Conservation (phyloP, 495 filamentous ascomycete genomes). For the Penicillium salamii region DNA sequence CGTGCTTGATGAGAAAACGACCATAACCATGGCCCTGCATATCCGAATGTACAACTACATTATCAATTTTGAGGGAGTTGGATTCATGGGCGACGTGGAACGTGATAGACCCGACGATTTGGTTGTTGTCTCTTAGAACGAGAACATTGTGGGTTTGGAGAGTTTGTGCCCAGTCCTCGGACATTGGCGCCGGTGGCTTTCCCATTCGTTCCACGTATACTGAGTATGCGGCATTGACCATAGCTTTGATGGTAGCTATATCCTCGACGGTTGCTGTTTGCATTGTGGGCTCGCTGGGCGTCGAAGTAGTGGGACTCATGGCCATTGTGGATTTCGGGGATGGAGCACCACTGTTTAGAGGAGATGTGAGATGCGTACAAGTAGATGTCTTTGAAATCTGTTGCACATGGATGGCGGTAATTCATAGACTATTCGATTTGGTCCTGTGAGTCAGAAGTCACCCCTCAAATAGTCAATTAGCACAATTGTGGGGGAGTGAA, state of each 20-base stretch:
- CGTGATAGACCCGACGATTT: conserved; percentile 16
- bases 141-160: conserved; percentile 16
- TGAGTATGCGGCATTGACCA: conserved; percentile 30
- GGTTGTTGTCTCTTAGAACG: conserved; percentile 6
- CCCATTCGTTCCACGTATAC: conserved; percentile 39
- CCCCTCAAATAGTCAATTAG: not conserved
- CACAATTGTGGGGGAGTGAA: no score
- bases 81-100: conserved; percentile 1
- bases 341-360: no score
- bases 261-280: conserved; percentile 21
- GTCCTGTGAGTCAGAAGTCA: not conserved
- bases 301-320: not conserved
- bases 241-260: conserved; percentile 22
- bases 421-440: no score
- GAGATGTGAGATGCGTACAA: no score
- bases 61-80: conserved; percentile 23
- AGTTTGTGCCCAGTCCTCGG: conserved; percentile 21
- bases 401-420: no score
- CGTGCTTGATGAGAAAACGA: conserved; percentile 21
- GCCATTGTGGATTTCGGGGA: not conserved
- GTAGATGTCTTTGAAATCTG: no score
- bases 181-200: conserved; percentile 34
- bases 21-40: conserved; percentile 33
- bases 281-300: conserved; percentile 6
- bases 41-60: conserved; percentile 29